Evolutionary conservation across 2,329 filamentous ascomycete genomes (phyloP).

Genomic region (Xylariaceae sp.): DNA sequence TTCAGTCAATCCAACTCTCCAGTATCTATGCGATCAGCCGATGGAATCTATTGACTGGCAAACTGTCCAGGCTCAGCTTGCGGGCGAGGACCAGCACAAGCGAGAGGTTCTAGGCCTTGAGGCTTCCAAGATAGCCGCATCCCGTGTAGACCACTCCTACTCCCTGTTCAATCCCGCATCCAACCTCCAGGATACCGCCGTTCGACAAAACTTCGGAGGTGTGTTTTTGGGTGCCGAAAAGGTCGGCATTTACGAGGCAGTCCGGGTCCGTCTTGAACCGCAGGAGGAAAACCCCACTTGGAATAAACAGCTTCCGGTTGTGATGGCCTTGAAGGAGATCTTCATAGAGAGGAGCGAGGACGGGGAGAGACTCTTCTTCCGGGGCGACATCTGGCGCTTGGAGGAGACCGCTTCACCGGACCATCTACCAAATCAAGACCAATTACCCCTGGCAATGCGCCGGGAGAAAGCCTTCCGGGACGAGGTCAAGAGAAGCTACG

Average conservation of each 20-base stretch:
- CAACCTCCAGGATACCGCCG: slow-evolving; percentile 33
- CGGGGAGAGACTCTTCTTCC: slow-evolving; percentile 27
- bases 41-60: slow-evolving; percentile 51
- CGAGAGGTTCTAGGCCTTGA: slow-evolving; percentile 49
- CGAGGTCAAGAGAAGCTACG: slow-evolving; percentile 25
- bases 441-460: slow-evolving; percentile 29
- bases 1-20: slow-evolving; percentile 38
- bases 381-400: slow-evolving; percentile 35
- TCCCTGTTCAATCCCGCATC: slow-evolving; percentile 49
- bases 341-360: slow-evolving; percentile 20
- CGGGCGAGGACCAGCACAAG: slow-evolving; percentile 40
- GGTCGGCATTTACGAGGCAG: slow-evolving; percentile 49
- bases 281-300: slow-evolving; percentile 40
- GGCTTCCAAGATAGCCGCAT: slow-evolving; percentile 55
- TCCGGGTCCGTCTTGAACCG: slow-evolving; percentile 49
- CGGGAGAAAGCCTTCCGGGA: slow-evolving; percentile 38
- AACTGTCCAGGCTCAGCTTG: slow-evolving; percentile 36
- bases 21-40: slow-evolving; percentile 43
- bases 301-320: slow-evolving; percentile 34
- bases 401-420: slow-evolving; percentile 22
- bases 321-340: slow-evolving; percentile 46
- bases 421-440: slow-evolving; percentile 2
- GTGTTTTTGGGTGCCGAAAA: slow-evolving; percentile 56
- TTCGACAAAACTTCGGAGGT: slow-evolving; percentile 45
- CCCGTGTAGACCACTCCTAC: slow-evolving; percentile 52